phyloP scores from a whole-genome alignment of 2,329 filamentous ascomycete genomes.

The Neofusicoccum kwambonambiense region DNA sequence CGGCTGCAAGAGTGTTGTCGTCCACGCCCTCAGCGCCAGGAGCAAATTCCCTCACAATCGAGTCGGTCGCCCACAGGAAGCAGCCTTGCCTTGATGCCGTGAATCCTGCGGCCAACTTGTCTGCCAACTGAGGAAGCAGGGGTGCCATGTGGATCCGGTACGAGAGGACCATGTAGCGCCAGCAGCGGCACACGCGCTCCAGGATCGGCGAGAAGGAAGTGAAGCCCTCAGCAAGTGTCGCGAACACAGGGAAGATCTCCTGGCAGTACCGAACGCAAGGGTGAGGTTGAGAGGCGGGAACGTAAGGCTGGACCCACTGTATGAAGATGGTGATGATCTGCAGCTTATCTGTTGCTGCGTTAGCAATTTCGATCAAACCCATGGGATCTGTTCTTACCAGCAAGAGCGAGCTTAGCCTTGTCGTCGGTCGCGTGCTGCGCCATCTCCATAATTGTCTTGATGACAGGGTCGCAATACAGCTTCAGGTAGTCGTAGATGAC shows the following conservation, averaged over 20 bases:
- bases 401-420: slow-evolving; percentile 78
- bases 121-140: slow-evolving; percentile 78
- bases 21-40: slow-evolving; percentile 85
- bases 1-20: slow-evolving; percentile 75
- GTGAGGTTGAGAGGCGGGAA: slow-evolving; percentile 71
- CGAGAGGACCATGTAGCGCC: slow-evolving; percentile 95
- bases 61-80: slow-evolving; percentile 97
- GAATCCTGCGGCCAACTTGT: slow-evolving; percentile 85
- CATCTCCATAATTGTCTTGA: slow-evolving; percentile 79
- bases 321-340: slow-evolving; percentile 91
- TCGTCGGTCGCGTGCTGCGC: slow-evolving; percentile 84
- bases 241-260: slow-evolving; percentile 85
- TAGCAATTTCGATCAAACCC: neutral
- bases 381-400: slow-evolving; percentile 56
- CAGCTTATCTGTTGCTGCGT: slow-evolving; percentile 65
- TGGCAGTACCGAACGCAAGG: slow-evolving; percentile 95
- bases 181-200: slow-evolving; percentile 90
- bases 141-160: slow-evolving; percentile 88
- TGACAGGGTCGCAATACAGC: slow-evolving; percentile 87
- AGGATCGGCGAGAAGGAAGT: slow-evolving; percentile 82
- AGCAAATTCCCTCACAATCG: slow-evolving; percentile 92
- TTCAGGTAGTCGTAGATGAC: slow-evolving; percentile 85
- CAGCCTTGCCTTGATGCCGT: slow-evolving; percentile 84
- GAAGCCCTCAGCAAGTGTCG: slow-evolving; percentile 85
- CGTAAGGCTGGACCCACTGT: slow-evolving; percentile 72